Evolutionary conservation across 495 filamentous ascomycete genomes (phyloP).

Genomic region (Aspergillus steynii): DNA sequence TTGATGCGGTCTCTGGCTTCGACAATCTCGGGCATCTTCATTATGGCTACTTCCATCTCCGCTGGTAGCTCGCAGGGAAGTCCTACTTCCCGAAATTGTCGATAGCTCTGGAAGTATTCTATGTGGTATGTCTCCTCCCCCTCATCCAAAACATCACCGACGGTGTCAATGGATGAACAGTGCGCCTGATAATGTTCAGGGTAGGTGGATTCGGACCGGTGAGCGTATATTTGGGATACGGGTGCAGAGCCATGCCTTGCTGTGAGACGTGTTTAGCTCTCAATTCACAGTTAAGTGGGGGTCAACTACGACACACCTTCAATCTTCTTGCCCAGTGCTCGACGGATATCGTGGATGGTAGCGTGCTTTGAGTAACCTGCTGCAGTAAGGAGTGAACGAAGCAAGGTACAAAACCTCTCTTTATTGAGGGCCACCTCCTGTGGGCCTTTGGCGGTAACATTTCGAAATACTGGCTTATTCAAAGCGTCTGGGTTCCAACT

Average conservation of each 20-base stretch:
- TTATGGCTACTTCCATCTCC: neutral
- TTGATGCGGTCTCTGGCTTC: no score
- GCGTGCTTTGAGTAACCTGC: neutral
- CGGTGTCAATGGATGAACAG: neutral
- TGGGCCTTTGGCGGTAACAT: neutral
- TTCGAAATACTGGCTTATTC: neutral
- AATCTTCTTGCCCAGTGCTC: neutral
- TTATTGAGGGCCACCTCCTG: neutral
- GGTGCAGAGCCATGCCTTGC: neutral
- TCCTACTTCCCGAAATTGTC: neutral
- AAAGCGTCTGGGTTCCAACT: neutral
- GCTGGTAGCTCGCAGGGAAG: neutral
- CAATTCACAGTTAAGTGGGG: neutral
- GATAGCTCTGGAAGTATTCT: neutral
- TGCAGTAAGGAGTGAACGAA: neutral
- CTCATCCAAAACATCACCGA: neutral
- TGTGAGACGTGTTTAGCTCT: neutral
- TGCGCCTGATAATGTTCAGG: neutral
- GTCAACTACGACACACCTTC: neutral
- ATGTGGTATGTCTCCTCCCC: neutral
- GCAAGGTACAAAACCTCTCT: neutral
- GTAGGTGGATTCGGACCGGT: neutral
- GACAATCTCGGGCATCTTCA: no score
- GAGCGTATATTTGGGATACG: neutral
- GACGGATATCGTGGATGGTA: neutral